Percentiles rank a stretch among this genome's conserved stretches.
Conservation (phyloP, 2,329 filamentous ascomycete species). For the Fusarium nygamai region DNA sequence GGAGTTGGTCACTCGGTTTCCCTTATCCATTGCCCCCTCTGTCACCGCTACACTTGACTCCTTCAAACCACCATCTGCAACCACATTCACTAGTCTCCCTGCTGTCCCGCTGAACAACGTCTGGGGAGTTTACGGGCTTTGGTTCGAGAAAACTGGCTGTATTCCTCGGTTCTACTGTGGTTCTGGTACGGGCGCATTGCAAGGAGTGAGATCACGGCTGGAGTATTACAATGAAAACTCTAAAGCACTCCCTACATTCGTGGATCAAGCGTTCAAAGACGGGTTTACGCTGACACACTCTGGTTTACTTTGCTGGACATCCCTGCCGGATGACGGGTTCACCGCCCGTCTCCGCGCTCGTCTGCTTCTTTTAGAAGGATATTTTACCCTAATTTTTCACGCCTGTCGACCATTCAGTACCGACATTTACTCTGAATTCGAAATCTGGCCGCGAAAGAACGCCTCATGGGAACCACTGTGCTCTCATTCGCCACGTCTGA, state of each 20-base stretch:
- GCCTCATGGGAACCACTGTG: rapidly evolving
- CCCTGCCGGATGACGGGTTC: too few species aligned
- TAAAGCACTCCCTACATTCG: too few species aligned
- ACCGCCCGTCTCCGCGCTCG: too few species aligned
- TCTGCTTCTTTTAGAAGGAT: too few species aligned
- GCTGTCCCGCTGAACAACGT: too few species aligned
- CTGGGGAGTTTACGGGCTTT: too few species aligned
- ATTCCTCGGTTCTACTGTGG: too few species aligned
- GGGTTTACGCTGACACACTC: rapidly evolving
- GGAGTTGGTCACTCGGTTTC: rapidly evolving
- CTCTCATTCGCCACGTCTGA: not conserved
- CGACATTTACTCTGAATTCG: not conserved
- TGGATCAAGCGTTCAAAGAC: not conserved
- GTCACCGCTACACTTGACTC: too few species aligned
- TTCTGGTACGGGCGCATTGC: too few species aligned
- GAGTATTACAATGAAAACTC: not conserved
- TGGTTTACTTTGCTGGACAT: not conserved
- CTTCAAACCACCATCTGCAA: too few species aligned
- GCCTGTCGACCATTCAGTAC: not conserved
- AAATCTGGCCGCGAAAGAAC: not conserved
- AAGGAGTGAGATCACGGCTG: rapidly evolving
- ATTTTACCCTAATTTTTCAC: rapidly evolving
- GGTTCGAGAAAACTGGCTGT: too few species aligned
- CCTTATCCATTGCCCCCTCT: not conserved
- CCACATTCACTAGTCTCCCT: too few species aligned